phyloP scores from a whole-genome alignment of 495 filamentous ascomycete genomes.

The Immersiella caudata region DNA sequence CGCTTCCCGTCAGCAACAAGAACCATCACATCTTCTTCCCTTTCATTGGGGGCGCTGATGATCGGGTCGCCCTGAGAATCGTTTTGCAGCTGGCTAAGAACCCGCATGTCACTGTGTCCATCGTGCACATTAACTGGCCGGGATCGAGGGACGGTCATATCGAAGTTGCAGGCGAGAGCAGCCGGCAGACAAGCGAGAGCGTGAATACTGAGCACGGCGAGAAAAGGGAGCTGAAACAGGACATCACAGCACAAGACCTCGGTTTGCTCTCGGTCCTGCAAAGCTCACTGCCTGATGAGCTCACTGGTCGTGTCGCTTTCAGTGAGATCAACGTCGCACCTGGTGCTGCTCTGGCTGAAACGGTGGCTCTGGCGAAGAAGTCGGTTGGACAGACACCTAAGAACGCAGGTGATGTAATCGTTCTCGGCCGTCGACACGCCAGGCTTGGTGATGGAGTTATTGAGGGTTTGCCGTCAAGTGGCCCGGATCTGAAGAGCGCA shows the following conservation, averaged over 20 bases:
- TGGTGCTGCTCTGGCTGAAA: slow-evolving; percentile 29
- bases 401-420: slow-evolving; percentile 78
- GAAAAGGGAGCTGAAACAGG: slow-evolving; percentile 31
- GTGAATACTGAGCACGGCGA: not conserved
- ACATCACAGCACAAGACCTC: slow-evolving; percentile 54
- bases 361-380: slow-evolving; percentile 52
- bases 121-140: slow-evolving; percentile 55
- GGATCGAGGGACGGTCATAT: slow-evolving; percentile 13
- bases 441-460: slow-evolving; percentile 31
- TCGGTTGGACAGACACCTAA: slow-evolving; percentile 62
- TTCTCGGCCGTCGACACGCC: slow-evolving; percentile 65
- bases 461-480: not conserved
- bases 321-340: slow-evolving; percentile 36
- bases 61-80: slow-evolving; percentile 76
- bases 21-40: slow-evolving; percentile 87
- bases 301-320: slow-evolving; percentile 66
- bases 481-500: slow-evolving; percentile 56
- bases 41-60: slow-evolving; percentile 84
- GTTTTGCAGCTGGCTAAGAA: slow-evolving; percentile 81
- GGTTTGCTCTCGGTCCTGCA: slow-evolving; percentile 65
- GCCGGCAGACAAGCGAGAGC: slow-evolving; percentile 11
- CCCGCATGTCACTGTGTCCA: slow-evolving; percentile 71
- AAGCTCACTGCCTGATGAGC: slow-evolving; percentile 61
- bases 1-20: slow-evolving; percentile 59
- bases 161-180: slow-evolving; percentile 3